Conservation (phyloP, 2,329 filamentous ascomycete genomes). For the Amauroascus verrucosus region DNA sequence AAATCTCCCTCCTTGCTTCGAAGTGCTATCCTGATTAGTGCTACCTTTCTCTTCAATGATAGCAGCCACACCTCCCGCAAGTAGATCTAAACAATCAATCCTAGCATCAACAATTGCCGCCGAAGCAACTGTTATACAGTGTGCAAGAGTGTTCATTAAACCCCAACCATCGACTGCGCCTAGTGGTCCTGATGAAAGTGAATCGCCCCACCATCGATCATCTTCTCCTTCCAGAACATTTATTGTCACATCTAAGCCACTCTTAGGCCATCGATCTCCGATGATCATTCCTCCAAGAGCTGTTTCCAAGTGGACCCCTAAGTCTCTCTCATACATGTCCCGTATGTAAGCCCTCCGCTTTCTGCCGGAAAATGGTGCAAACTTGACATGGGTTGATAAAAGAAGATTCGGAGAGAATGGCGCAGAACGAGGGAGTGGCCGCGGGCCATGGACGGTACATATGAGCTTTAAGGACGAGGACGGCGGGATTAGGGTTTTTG, state of each 20-base stretch:
- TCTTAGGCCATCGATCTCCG: slow-evolving; percentile 96
- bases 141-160: slow-evolving; percentile 80
- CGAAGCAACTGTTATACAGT: slow-evolving; percentile 86
- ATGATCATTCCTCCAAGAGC: slow-evolving; percentile 82
- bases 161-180: slow-evolving; percentile 60
- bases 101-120: slow-evolving; percentile 89
- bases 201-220: slow-evolving; percentile 53
- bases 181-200: slow-evolving; percentile 37
- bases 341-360: slow-evolving; percentile 75
- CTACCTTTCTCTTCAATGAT: slow-evolving; percentile 42
- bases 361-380: slow-evolving; percentile 83
- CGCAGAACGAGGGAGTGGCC: slow-evolving; percentile 77
- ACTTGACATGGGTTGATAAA: slow-evolving; percentile 88
- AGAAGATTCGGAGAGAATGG: slow-evolving; percentile 89
- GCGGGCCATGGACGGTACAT: slow-evolving; percentile 86
- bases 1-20: slow-evolving; percentile 16
- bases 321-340: slow-evolving; percentile 75
- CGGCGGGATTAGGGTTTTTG: slow-evolving; percentile 41
- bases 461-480: slow-evolving; percentile 74
- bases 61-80: slow-evolving; percentile 81
- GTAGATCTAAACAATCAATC: slow-evolving; percentile 87
- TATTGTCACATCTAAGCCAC: slow-evolving; percentile 86
- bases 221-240: slow-evolving; percentile 92
- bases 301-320: slow-evolving; percentile 83
- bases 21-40: slow-evolving; percentile 23